These are phyloP conservation scores for Cadophora malorum DNA, from an alignment of 2,329 filamentous ascomycete species.

Conservation along the genomic window DNA sequence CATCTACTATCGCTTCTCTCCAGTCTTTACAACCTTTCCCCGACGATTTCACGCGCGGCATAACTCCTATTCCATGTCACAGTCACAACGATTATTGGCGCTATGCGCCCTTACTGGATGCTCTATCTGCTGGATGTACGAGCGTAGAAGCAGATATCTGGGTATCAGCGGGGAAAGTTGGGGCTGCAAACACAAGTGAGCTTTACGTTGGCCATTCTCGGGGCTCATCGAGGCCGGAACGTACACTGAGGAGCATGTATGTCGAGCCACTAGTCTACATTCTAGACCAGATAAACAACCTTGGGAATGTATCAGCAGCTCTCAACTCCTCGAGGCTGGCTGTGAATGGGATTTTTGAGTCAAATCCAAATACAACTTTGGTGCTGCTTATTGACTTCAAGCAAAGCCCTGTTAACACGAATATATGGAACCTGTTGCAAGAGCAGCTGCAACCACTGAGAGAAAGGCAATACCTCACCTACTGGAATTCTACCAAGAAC, in stretches of 20 bases:
- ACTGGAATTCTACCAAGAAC: slow-evolving; percentile 50
- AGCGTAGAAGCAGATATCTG: slow-evolving; percentile 73
- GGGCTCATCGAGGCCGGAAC: slow-evolving; percentile 56
- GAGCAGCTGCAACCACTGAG: slow-evolving; percentile 63
- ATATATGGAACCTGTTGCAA: slow-evolving; percentile 58
- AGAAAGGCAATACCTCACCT: slow-evolving; percentile 59
- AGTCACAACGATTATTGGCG: slow-evolving; percentile 75
- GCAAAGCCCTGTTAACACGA: slow-evolving; percentile 50
- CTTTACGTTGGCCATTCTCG: slow-evolving; percentile 68
- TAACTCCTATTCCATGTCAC: slow-evolving; percentile 63
- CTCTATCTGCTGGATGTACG: slow-evolving; percentile 62
- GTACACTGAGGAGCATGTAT: slow-evolving; percentile 66
- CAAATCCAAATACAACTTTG: slow-evolving; percentile 57
- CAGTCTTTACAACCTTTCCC: background rate
- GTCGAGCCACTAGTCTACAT: slow-evolving; percentile 65
- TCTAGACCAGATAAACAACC: slow-evolving; percentile 59
- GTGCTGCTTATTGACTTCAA: slow-evolving; percentile 74
- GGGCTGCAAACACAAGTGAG: slow-evolving; percentile 38
- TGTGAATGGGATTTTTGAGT: slow-evolving; percentile 53
- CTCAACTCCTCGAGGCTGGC: background rate
- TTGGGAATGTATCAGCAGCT: background rate
- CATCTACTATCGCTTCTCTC: background rate
- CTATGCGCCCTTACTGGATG: slow-evolving; percentile 63
- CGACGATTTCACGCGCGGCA: slow-evolving; percentile 53
- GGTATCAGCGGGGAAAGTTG: slow-evolving; percentile 51